Evolutionary conservation across 2,329 filamentous ascomycete genomes (phyloP).

Genomic region (Blastomyces gilchristii): DNA sequence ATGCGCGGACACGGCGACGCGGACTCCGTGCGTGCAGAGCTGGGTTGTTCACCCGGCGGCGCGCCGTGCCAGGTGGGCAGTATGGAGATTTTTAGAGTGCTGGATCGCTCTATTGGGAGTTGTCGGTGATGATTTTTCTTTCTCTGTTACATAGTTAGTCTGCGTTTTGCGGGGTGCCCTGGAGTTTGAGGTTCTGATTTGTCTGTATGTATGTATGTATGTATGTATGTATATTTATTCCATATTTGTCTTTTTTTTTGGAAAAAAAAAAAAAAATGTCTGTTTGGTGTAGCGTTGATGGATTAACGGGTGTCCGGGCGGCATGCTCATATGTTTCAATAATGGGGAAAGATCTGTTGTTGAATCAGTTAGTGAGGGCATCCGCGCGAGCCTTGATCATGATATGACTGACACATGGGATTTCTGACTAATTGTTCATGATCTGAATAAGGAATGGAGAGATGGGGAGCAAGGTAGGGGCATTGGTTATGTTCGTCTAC

Average conservation of each 20-base stretch:
- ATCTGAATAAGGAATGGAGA: not conserved
- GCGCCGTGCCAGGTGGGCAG: slow-evolving; percentile 16
- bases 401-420: no score
- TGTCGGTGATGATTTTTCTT: not conserved
- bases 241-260: no score
- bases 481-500: not conserved
- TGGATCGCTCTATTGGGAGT: slow-evolving; percentile 12
- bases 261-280: not conserved
- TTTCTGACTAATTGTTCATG: no score
- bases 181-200: not conserved
- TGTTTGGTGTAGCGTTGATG: not conserved
- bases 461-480: no score
- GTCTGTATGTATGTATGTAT: not conserved
- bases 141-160: not conserved
- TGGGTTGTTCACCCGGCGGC: slow-evolving; percentile 15
- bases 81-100: slow-evolving; percentile 16
- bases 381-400: not conserved
- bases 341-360: not conserved
- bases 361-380: not conserved
- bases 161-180: no score
- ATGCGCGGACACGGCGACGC: slow-evolving; percentile 15
- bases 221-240: not conserved
- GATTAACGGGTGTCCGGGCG: not conserved
- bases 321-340: not conserved
- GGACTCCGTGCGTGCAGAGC: slow-evolving; percentile 14